These are phyloP conservation scores for Candida sithepensis DNA, from an alignment of 805 yeast genomes.

Conservation along the genomic window DNA sequence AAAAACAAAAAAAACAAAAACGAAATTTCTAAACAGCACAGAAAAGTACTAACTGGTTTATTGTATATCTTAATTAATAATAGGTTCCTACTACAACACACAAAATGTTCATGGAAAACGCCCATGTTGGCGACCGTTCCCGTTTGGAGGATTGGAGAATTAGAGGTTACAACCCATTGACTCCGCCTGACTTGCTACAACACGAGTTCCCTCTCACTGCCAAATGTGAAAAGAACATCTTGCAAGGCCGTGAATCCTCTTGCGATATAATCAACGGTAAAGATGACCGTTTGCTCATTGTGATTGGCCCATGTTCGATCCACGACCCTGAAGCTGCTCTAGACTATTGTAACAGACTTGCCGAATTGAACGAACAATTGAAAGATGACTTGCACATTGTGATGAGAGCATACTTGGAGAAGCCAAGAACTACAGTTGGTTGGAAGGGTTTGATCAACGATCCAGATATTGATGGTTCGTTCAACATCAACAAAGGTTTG, in stretches of 20 bases:
- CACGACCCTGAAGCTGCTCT: constrained; percentile 92
- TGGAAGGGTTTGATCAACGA: constrained; percentile 98
- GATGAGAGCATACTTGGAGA: constrained; percentile 97
- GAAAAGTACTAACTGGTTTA: background rate
- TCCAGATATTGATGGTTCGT: constrained; percentile 91
- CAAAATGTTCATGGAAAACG: constrained; percentile 80
- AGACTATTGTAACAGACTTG: constrained; percentile 74
- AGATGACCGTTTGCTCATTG: constrained; percentile 84
- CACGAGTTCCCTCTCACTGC: constrained; percentile 73
- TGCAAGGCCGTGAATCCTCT: constrained; percentile 74
- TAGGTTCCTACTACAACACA: constrained; percentile 21
- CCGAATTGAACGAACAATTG: constrained; percentile 54
- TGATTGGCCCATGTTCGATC: constrained; percentile 96
- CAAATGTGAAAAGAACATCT: constrained; percentile 56
- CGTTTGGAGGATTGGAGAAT: constrained; percentile 77
- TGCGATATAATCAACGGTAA: constrained; percentile 69
- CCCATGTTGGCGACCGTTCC: constrained; percentile 77
- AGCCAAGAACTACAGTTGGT: constrained; percentile 98
- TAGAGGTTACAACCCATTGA: constrained; percentile 88
- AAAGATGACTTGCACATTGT: constrained; percentile 77
- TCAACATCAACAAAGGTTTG: constrained; percentile 92
- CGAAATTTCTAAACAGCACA: too few relatives aligned
- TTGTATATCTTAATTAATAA: too few relatives aligned
- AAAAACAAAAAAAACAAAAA: too few relatives aligned
- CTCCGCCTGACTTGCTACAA: constrained; percentile 92